Conservation (phyloP, 352 stramenopile species). For the Pythium pyrilobum region DNA sequence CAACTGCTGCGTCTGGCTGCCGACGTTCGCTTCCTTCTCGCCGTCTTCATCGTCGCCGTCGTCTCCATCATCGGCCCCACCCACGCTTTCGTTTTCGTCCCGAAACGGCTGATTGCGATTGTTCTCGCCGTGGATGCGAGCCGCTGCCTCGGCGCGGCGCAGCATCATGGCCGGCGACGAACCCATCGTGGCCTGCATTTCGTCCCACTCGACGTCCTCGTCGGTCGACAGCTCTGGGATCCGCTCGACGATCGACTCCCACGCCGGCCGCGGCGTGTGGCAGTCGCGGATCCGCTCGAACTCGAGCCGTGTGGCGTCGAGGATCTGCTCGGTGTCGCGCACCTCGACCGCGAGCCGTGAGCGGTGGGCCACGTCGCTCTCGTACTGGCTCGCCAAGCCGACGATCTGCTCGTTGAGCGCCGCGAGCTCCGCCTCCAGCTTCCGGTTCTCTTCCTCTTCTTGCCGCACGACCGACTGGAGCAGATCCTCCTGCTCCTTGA, state of each 20-base stretch:
- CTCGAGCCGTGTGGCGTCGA: constrained; percentile 21
- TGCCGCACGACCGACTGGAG: constrained; percentile 24
- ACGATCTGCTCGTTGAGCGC: constrained; percentile 29
- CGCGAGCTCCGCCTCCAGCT: constrained; percentile 36
- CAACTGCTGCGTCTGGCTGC: constrained; percentile 32
- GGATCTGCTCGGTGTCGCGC: constrained; percentile 17
- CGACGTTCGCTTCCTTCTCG: background rate
- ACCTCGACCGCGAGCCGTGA: constrained; percentile 16
- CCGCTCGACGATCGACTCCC: constrained; percentile 49
- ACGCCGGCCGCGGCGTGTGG: constrained; percentile 63
- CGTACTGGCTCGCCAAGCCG: constrained; percentile 33
- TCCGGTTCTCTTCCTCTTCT: constrained; percentile 33
- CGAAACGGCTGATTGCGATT: too few relatives aligned
- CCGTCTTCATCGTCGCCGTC: background rate
- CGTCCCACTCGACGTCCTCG: constrained; percentile 51
- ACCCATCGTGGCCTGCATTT: constrained; percentile 11
- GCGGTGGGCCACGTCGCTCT: constrained; percentile 26
- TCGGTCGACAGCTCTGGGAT: constrained; percentile 54
- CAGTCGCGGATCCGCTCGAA: constrained; percentile 35
- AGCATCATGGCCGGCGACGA: background rate
- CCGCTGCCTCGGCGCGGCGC: background rate
- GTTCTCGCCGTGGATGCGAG: background rate
- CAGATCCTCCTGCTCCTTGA: constrained; percentile 37
- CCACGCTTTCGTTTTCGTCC: background rate
- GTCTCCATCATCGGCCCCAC: background rate